A percentile compares a stretch with the other conserved stretches of the same genome.
These are phyloP conservation scores for Aspergillus homomorphus DNA, from an alignment of 495 filamentous ascomycete species.

Conservation along the genomic window DNA sequence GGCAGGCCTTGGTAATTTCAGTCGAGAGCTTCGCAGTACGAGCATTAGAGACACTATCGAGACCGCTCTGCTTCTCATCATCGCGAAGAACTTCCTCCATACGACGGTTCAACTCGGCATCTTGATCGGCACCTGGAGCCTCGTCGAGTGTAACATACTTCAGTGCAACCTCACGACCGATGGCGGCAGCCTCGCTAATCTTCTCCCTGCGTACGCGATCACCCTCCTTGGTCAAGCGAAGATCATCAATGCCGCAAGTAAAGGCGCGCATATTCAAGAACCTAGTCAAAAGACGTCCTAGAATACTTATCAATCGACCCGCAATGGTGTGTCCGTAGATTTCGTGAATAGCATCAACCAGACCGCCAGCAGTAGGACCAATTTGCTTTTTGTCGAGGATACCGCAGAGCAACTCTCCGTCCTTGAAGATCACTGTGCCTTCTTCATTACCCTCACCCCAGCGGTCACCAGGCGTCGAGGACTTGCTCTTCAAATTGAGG, in stretches of 20 bases:
- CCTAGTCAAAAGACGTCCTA: constrained; percentile 85
- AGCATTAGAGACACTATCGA: constrained; percentile 84
- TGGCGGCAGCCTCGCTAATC: constrained; percentile 62
- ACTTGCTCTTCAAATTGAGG: constrained; percentile 74
- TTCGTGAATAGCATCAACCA: constrained; percentile 91
- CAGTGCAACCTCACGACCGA: constrained; percentile 78
- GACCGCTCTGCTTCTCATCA: constrained; percentile 79
- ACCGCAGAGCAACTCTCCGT: constrained; percentile 83
- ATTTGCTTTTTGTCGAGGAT: constrained; percentile 97
- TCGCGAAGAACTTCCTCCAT: constrained; percentile 89
- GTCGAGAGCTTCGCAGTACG: constrained; percentile 68
- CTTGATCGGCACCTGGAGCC: constrained; percentile 51
- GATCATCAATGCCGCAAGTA: constrained; percentile 95
- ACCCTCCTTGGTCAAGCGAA: constrained; percentile 78
- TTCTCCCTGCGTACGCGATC: constrained; percentile 68
- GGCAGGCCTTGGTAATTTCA: constrained; percentile 70
- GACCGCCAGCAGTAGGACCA: constrained; percentile 78
- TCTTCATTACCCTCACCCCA: constrained; percentile 75
- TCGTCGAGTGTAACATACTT: constrained; percentile 90
- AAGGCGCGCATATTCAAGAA: constrained; percentile 92
- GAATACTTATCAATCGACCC: constrained; percentile 79
- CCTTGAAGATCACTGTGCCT: constrained; percentile 75
- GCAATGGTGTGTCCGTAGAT: constrained; percentile 85
- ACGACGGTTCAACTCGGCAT: constrained; percentile 67
- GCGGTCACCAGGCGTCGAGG: constrained; percentile 67